Conservation (phyloP, 305 asterid species). For the Euphrasia arctica region DNA sequence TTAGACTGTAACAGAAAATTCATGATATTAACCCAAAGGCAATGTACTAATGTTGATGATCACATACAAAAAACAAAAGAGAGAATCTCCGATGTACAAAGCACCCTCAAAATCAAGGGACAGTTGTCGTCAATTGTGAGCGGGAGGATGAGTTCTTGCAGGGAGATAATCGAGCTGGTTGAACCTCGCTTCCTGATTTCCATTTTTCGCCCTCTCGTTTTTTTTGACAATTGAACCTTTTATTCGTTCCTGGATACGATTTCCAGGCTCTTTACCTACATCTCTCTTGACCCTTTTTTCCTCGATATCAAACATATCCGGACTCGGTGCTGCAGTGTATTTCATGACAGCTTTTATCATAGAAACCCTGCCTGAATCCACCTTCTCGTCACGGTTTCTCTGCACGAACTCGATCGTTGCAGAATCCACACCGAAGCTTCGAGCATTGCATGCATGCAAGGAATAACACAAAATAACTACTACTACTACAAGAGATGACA, state of each 20-base stretch:
- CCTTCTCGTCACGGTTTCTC: slow-evolving; percentile 14
- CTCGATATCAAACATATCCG: too few species aligned
- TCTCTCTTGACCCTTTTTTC: not conserved
- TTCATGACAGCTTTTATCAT: slow-evolving; percentile 14
- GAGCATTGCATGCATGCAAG: slow-evolving; percentile 30
- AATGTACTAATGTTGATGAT: not conserved
- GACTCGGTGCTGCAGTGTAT: too few species aligned
- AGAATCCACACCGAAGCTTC: slow-evolving; percentile 20
- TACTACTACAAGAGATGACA: slow-evolving; percentile 27
- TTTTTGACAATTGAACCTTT: not conserved
- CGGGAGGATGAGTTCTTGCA: slow-evolving; percentile 44
- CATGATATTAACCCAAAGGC: not conserved
- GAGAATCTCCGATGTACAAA: not conserved
- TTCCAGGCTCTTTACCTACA: not conserved
- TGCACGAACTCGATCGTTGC: slow-evolving; percentile 13
- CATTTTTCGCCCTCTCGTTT: slow-evolving; percentile 25
- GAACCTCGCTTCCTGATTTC: slow-evolving; percentile 35
- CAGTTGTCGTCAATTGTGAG: slow-evolving; percentile 24
- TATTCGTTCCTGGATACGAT: too few species aligned
- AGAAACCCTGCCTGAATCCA: slow-evolving; percentile 26
- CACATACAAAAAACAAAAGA: too few species aligned
- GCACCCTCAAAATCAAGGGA: not conserved
- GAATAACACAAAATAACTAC: slow-evolving; percentile 23
- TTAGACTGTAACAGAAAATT: slow-evolving; percentile 28
- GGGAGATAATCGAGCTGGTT: slow-evolving; percentile 39